phyloP scores from a whole-genome alignment of 1,139 yeast genomes.

The Pneumocystis wakefieldiae region DNA sequence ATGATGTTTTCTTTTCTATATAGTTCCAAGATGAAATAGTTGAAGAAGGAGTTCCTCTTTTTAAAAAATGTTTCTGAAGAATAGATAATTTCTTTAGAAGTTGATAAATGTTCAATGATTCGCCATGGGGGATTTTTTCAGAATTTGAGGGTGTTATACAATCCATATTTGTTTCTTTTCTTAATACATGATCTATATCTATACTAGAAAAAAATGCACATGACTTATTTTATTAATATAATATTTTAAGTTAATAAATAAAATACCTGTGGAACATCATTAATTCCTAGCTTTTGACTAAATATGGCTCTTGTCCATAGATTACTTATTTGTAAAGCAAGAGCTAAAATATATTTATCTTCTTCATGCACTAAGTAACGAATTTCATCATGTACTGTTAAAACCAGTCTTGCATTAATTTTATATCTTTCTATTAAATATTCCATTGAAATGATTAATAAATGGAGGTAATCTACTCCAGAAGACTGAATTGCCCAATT shows the following conservation, averaged over 20 bases:
- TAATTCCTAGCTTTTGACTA: constrained; percentile 79
- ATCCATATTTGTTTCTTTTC: constrained; percentile 79
- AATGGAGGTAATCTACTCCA: constrained; percentile 89
- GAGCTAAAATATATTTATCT: constrained; percentile 60
- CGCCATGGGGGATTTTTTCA: constrained; percentile 60
- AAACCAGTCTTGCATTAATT: constrained; percentile 62
- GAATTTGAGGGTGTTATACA: constrained; percentile 86
- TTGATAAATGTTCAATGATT: constrained; percentile 45
- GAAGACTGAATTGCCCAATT: constrained; percentile 98
- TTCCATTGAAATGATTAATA: constrained; percentile 76
- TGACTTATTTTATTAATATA: not conserved
- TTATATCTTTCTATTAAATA: constrained; percentile 50
- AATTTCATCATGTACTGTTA: constrained; percentile 93
- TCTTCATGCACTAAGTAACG: constrained; percentile 62
- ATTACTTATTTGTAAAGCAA: constrained; percentile 76
- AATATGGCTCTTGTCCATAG: constrained; percentile 95
- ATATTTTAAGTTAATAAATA: not conserved
- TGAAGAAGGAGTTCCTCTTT: not conserved
- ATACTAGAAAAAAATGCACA: constrained; percentile 83
- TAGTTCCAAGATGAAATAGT: not conserved
- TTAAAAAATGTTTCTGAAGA: not conserved
- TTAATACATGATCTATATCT: constrained; percentile 71
- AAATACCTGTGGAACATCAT: constrained; percentile 82
- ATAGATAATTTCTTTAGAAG: constrained; percentile 29
- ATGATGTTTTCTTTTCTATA: not conserved